phyloP scores from a whole-genome alignment of 2,329 filamentous ascomycete species.

The Diaporthe sp. region DNA sequence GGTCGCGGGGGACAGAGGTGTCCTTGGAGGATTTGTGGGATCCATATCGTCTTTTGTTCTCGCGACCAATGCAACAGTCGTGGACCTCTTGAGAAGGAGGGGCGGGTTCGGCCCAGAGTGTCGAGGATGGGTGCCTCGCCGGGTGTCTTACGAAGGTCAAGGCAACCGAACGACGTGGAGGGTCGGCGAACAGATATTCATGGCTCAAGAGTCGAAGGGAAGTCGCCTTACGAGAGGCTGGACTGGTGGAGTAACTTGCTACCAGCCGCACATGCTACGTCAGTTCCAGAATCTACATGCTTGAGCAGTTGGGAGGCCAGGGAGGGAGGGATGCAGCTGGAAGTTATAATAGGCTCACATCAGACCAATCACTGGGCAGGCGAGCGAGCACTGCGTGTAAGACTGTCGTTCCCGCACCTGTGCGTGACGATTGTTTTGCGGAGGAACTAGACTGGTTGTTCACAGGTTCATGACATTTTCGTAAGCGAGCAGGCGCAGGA shows the following conservation, averaged over 20 bases:
- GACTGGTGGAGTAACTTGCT: neutral
- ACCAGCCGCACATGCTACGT: slow-evolving; percentile 1
- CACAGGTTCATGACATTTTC: slow-evolving; percentile 23
- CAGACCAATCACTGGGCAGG: slow-evolving; percentile 22
- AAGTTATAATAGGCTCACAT: slow-evolving; percentile 29
- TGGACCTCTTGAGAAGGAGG: neutral
- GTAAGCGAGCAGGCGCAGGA: neutral
- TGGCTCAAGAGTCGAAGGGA: slow-evolving; percentile 9
- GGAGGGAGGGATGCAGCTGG: slow-evolving; percentile 8
- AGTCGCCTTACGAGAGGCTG: neutral
- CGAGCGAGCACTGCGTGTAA: slow-evolving; percentile 4
- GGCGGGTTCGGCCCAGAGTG: neutral
- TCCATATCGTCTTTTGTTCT: slow-evolving; percentile 33
- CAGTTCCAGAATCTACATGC: slow-evolving; percentile 3
- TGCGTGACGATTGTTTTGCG: neutral
- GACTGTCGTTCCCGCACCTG: neutral
- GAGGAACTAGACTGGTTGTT: neutral
- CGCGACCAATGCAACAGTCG: neutral
- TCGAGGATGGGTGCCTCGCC: slow-evolving; percentile 21
- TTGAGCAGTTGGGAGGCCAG: neutral
- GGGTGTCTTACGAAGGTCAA: slow-evolving; percentile 24
- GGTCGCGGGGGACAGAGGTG: slow-evolving; percentile 53
- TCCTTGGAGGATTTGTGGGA: slow-evolving; percentile 40
- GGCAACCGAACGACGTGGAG: slow-evolving; percentile 28
- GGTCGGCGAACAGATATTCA: slow-evolving; percentile 29